Evolutionary conservation across 805 yeast species (phyloP), one percentile per base, ranked within the genome.

Genomic region (Debaryomyces prosopidis): DNA sequence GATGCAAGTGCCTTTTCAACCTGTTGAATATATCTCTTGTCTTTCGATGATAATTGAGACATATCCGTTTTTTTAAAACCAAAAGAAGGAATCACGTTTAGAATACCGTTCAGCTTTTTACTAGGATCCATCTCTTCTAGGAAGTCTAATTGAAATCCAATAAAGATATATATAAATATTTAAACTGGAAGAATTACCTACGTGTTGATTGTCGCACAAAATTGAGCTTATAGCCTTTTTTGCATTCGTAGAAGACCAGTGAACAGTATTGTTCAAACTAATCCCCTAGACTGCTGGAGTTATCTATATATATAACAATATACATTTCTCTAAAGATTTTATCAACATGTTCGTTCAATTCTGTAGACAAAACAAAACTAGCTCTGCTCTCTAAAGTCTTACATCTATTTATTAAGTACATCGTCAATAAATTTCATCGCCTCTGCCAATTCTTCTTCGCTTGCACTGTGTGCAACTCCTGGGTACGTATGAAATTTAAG

Each of bases 1-100:
- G 80, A 73, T 5, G 79, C 75, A 17, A 94, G 70, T 0, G 94
- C 88, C 52, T 84, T 79, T 42, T 87, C 92, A 10, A 92, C 77
- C 46, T 77, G 82, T n/a, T 79, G 73, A 16, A 74, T 69, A 58
- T 83, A 85, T 48, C 86, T 82, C 67, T 80, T 85, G 58, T 86
- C 91, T 55, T 82, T 82, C 1, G 90, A 66, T 43, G 76, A 43
- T 30, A 43, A 39, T 15, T 46, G 50, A 15, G 49, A 19, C 20
- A 23, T 31, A 38, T 45, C 53, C 5, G 28, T 14, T n/a, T 42
- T 42, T 38, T 20, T 40, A n/a, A 28, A 34, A 3, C 55, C 51
- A 19, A 47, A 42, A 8, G 47, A 34, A 5, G 45, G 45, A 3
- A 45, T 28, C 8, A 38, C 44, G 27, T 42, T 45, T 23, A 43